phyloP scores from a whole-genome alignment of 805 yeast species.

The Ogataea wickerhamii region DNA sequence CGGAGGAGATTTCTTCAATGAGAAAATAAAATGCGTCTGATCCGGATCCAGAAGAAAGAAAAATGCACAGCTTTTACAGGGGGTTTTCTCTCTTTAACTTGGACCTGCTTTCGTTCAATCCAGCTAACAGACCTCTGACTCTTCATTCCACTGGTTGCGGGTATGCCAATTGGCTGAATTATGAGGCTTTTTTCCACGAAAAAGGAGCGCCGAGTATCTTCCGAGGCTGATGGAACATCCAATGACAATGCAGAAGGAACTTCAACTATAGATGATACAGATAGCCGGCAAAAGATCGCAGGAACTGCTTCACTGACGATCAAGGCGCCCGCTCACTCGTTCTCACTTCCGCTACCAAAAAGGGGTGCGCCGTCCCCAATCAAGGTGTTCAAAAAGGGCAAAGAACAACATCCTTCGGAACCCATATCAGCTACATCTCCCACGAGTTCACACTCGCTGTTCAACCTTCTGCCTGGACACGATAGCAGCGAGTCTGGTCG shows the following conservation, averaged over 20 bases:
- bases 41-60: no score
- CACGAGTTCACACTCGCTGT: background rate
- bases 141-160: no score
- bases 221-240: background rate
- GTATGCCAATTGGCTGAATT: no score
- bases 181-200: background rate
- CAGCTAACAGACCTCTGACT: no score
- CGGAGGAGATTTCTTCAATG: no score
- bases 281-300: background rate
- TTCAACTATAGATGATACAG: background rate
- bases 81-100: no score
- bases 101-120: no score
- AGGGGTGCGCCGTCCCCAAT: background rate
- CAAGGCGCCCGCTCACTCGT: conserved; percentile 1
- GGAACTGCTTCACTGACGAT: background rate
- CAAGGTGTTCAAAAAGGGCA: background rate
- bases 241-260: background rate
- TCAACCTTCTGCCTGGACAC: background rate
- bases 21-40: no score
- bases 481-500: background rate
- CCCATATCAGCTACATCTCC: background rate
- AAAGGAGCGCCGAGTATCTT: background rate
- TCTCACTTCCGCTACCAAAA: background rate
- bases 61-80: no score
- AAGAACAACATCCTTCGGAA: background rate